Evolutionary conservation across 2,329 filamentous ascomycete genomes (phyloP), one percentile per base, ranked within the genome.

Genomic region (Ilyonectria sp.): DNA sequence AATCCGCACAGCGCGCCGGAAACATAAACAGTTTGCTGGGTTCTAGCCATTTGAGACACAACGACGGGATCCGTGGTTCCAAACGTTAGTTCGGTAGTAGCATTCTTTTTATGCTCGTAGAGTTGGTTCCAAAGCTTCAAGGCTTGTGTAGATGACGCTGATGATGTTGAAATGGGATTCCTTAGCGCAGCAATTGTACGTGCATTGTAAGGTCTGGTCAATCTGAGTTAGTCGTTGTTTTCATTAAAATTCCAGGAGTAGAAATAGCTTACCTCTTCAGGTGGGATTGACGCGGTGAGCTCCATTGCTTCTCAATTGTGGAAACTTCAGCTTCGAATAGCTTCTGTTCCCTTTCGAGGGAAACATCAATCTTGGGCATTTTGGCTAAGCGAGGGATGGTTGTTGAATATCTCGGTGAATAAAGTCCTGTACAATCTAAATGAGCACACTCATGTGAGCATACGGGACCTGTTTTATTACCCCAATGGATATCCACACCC

Each of bases 1-100:
- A 82, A 77, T 2, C 81, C 81, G 40, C 79, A 82, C 1, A 83
- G 74, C 0, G 79, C 81, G 2, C 81, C 81, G 1, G 82, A 83
- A 5, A 82, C 79, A 59, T 83, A 83, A 8, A 83, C 76, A 2
- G 81, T 82, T 21, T 65, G 62, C 5, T 65, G 62, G 8, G 54
- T 58, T 29, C 50, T 44, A 9, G 62, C 62, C 79, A 82, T 82
- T 61, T 82, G 78, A 6, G 75, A 78, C 2, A 78, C 77, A 0
- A 73, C 70, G 1, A 78, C 72, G 0, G 81, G 80, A 29, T 82
- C 79, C 0, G 80, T 82, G 9, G 78, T 79, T 47, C 81, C 80
- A 54, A 81, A 82, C 2, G 80, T 82, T 52, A 79, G 70, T 57
- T 82, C 80, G 17, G 69, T 66, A 1, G 81, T 82, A 4, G 76